Evolutionary conservation across 2,329 filamentous ascomycete species (phyloP), one percentile per base, ranked within the genome.

Genomic region (Calcarisporium arbuscula): DNA sequence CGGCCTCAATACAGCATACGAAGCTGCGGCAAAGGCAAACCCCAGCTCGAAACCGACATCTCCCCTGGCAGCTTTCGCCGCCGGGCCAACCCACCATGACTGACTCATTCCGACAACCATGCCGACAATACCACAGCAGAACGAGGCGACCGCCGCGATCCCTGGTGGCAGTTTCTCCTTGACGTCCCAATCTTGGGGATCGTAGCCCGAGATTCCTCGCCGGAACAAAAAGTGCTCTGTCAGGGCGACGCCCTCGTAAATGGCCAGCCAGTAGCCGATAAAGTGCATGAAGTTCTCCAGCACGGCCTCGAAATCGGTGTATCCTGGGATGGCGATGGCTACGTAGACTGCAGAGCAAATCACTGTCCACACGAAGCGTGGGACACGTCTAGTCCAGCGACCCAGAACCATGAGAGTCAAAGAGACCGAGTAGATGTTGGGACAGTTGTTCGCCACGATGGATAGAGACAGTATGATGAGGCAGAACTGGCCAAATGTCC

Each of bases 231-330:
- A 73, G 58, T 86, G 82, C 36, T 86, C 82, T 2, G 68, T 62
- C 14, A 85, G 53, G 1, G 73, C 65, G 42, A 86, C 74, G 30
- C 73, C 80, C 43, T 77, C 72, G 60, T 86, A 87, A 47, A 86
- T 83, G 30, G 80, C 76, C 2, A 86, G 67, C 81, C 82, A 87
- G 63, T 86, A 87, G 3, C 74, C 74, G 41, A 79, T 78, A 33
- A 80, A 53, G 41, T 74, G 58, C 76, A 86, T 82, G 59, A 86
- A 84, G 57, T 83, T 81, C 52, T 81, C 71, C 11, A 86, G 65
- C 4, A 82, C 70, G 6, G 56, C 52, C 44, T 78, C 74, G 53
- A 85, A 85, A 50, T 80, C 66, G 5, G 58, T 60, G 60, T 83
- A 85, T 2, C 79, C 82, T 0, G 80, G 79, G 34, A 87, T 81